phyloP scores from a whole-genome alignment of 2,329 filamentous ascomycete genomes.

The Tolypocladium nubicola region DNA sequence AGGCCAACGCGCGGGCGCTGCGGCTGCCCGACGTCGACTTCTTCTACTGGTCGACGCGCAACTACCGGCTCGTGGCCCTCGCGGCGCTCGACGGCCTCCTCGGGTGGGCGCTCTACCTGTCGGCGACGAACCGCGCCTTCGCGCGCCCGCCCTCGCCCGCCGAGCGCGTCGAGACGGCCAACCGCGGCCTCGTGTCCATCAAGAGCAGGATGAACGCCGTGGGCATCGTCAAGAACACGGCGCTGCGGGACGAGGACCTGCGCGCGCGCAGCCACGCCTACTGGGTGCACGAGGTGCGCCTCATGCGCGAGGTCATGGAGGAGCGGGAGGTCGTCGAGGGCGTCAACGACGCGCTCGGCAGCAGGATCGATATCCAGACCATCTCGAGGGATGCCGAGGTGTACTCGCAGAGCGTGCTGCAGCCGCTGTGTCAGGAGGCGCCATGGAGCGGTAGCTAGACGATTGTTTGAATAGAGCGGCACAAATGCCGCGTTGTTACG shows the following conservation, averaged over 20 bases:
- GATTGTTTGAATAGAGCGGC: background rate
- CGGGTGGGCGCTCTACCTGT: conserved; percentile 60
- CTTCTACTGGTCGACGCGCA: conserved; percentile 60
- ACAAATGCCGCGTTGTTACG: background rate
- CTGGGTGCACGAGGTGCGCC: conserved; percentile 66
- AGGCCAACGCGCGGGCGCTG: conserved; percentile 50
- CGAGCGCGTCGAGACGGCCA: conserved; percentile 53
- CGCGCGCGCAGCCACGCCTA: conserved; percentile 58
- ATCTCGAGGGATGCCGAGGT: conserved; percentile 54
- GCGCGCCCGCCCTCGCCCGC: conserved; percentile 48
- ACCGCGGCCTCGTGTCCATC: conserved; percentile 44
- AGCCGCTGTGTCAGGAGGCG: conserved; percentile 16
- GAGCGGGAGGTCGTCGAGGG: conserved; percentile 65
- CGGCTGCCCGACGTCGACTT: conserved; percentile 54
- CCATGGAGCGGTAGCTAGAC: conserved; percentile 1
- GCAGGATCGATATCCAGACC: conserved; percentile 50
- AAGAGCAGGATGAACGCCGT: conserved; percentile 61
- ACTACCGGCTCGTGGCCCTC: conserved; percentile 53
- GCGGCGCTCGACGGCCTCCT: conserved; percentile 53
- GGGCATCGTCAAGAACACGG: conserved; percentile 70
- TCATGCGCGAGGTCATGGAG: conserved; percentile 69
- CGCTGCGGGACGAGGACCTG: conserved; percentile 61
- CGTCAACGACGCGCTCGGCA: conserved; percentile 55
- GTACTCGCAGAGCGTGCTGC: conserved; percentile 39
- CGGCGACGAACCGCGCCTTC: conserved; percentile 71